Evolutionary conservation across 345 rosid genomes (phyloP).

Genomic region (Pugionium dolabratum): DNA sequence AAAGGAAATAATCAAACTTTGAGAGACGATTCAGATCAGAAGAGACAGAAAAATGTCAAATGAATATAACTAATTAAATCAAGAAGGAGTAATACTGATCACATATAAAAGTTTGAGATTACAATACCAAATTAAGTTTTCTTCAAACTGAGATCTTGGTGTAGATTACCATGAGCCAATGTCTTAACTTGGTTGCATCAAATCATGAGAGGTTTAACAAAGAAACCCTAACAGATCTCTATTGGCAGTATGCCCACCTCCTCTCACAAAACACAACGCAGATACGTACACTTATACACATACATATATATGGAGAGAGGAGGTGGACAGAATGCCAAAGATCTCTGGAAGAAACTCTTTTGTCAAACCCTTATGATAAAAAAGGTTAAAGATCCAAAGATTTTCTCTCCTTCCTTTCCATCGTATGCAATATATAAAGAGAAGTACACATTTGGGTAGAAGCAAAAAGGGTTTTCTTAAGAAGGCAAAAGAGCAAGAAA

Average conservation of each 20-base stretch:
- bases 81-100: too few species aligned
- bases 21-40: background rate
- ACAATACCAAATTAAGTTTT: background rate
- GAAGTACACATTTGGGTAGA: conserved; percentile 1
- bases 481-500: too few species aligned
- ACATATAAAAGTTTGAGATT: background rate
- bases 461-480: conserved; percentile 3
- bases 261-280: conserved; percentile 18
- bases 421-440: conserved; percentile 31
- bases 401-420: background rate
- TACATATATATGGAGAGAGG: conserved; percentile 35
- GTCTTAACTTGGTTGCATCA: background rate
- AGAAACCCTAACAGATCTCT: conserved; percentile 47
- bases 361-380: conserved; percentile 73
- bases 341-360: conserved; percentile 80
- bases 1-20: background rate
- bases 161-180: background rate
- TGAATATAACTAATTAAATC: too few species aligned
- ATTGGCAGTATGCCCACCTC: conserved; percentile 48
- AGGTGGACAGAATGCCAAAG: conserved; percentile 99
- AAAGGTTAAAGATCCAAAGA: conserved; percentile 16
- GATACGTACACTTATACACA: background rate
- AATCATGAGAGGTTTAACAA: conserved; percentile 43
- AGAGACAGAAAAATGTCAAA: too few species aligned
- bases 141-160: conserved; percentile 9